Evolutionary conservation across 2,329 filamentous ascomycete species (phyloP).

Genomic region (Phyllosticta citribraziliensis): DNA sequence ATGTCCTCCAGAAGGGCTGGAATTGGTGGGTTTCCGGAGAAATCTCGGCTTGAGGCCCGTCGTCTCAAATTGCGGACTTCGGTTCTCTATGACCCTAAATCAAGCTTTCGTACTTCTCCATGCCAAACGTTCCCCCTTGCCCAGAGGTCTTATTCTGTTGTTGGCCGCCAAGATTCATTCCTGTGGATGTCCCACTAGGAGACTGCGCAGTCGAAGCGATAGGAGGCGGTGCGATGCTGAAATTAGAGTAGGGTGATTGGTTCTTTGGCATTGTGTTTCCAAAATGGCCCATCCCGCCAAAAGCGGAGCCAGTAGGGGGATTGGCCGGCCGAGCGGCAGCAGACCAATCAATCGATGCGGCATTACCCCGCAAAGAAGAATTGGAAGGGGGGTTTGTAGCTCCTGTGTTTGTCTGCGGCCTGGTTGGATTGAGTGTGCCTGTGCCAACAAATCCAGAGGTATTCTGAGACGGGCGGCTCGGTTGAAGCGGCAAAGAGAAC

Average conservation of each 20-base stretch:
- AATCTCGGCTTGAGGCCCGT: background rate
- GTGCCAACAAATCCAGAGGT: constrained; percentile 6
- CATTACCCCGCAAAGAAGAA: constrained; percentile 12
- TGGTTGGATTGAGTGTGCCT: background rate
- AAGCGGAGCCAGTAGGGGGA: background rate
- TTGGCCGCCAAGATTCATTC: constrained; percentile 17
- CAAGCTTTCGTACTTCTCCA: constrained; percentile 61
- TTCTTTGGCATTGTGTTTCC: constrained; percentile 8
- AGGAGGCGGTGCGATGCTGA: constrained; percentile 31
- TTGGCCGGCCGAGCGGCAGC: background rate
- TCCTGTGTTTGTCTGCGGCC: background rate
- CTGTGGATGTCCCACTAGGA: background rate
- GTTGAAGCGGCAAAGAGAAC: constrained; percentile 30
- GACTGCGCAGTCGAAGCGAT: background rate
- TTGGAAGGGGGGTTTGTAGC: constrained; percentile 12
- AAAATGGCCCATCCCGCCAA: background rate
- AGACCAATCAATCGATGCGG: background rate
- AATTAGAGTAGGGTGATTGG: constrained; percentile 22
- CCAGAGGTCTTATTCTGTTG: constrained; percentile 12
- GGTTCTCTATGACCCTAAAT: constrained; percentile 32
- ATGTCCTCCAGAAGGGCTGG: background rate
- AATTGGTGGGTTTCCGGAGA: background rate
- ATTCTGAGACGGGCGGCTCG: constrained; percentile 19
- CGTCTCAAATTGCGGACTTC: background rate
- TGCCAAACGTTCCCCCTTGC: constrained; percentile 37